Evolutionary conservation across 441 rosid species (phyloP), one percentile per base, ranked within the genome.

Genomic region (Erysimum pusillum): DNA sequence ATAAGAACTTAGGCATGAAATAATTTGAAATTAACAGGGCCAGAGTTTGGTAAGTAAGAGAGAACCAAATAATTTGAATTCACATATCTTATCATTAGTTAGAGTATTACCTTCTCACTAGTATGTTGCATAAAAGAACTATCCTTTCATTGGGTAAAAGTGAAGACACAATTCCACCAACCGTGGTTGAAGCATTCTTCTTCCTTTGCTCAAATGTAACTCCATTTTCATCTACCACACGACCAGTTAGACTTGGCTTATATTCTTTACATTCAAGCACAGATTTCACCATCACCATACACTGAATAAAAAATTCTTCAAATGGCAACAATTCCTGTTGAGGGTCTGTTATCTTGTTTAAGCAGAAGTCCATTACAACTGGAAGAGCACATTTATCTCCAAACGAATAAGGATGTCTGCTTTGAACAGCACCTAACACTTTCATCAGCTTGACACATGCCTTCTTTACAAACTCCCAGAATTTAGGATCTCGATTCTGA

Each of bases 191-290:
- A 60, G 91, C 85, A 75, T 87, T 94, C 76, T 92, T 94, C 88
- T 92, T 96, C 91, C 83, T 75, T 88, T 96, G 89, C 83, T 92
- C 99, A 41, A 83, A 49, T 11, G 98, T 86, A 76, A 82, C 86
- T 58, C 85, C 87, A 65, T 77, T 90, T 80, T 88, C 99, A 84
- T 92, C 95, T 87, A 94, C 85, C 76, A 94, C 99, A 51, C 98
- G 93, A 74, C 98, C 99, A 49, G 90, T 90, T 69, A 86, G 86
- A 81, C 83, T 89, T 69, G 89, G 94, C 83, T 92, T 96, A 85
- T 96, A 96, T 76, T 96, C 98, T 82, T 90, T 92, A 87, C 99
- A 96, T 77, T 96, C 99, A 75, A 94, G 79, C 52, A 96, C 74
- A 80, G 90, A 75, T 80, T 96, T 96, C 78, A 86, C 94, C 94